phyloP scores from a whole-genome alignment of 345 rosid species.

The Rhodamnia rubescens region DNA sequence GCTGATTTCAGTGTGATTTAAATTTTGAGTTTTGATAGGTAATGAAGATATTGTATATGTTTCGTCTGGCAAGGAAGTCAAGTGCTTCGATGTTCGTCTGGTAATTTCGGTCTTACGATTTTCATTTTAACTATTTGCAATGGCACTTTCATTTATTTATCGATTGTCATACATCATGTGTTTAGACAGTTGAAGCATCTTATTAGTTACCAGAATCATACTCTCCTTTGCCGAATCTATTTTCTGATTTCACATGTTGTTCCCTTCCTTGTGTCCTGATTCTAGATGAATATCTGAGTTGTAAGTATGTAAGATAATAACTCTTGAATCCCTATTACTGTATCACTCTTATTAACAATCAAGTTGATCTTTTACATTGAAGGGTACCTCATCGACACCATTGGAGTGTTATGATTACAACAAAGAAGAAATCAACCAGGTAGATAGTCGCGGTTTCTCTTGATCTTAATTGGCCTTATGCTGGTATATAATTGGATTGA shows the following conservation, averaged over 20 bases:
- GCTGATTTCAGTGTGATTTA: not conserved
- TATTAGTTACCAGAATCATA: not conserved
- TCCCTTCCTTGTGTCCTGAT: not conserved
- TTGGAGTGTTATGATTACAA: constrained; percentile 58
- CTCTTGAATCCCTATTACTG: not conserved
- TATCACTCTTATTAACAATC: not conserved
- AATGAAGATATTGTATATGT: constrained; percentile 66
- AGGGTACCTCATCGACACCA: constrained; percentile 40
- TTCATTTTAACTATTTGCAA: not conserved
- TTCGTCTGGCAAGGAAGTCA: constrained; percentile 55
- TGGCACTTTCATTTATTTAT: not conserved
- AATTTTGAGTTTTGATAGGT: constrained; percentile 23
- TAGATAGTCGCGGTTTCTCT: not conserved
- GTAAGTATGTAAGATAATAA: not conserved
- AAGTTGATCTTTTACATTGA: not conserved
- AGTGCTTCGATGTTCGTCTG: constrained; percentile 74
- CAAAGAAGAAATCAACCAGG: constrained; percentile 94
- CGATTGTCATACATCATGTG: not conserved
- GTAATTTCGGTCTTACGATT: constrained; percentile 20
- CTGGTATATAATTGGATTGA: not conserved
- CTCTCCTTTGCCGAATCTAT: not conserved
- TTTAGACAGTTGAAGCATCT: not conserved
- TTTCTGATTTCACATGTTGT: not conserved
- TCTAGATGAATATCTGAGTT: not conserved
- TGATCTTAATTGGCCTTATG: not conserved